Base-by-base conservation (phyloP, 352 stramenopile species). In the Globisporangium megalacanthum region DNA sequence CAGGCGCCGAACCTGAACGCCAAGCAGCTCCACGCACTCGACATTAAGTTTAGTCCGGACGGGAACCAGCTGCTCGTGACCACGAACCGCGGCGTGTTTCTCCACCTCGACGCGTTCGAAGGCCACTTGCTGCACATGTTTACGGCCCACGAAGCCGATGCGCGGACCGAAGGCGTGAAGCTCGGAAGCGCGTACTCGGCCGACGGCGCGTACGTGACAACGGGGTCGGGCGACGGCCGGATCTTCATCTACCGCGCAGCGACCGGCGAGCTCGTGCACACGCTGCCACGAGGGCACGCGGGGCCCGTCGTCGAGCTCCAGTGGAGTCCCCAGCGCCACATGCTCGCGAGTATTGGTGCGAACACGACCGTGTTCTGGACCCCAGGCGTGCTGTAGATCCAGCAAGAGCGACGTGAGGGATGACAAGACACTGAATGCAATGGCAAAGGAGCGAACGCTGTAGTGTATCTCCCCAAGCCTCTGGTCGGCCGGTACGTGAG, bases 21-120 rank as follows among this genome's bases (percentile, higher is more conserved):
- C 33, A 77, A 80, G 52, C 82, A 83, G 51, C 66, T 95, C 36
- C 83, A 94, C 50, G 83, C 83, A 25, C 64, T 88, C 11, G 75
- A 89, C 25, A 68, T 95, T 41, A 86, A 89, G 57, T 95, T 95
- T 47, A 95, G 85, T 67, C 81, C 85, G 2, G 85, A 95, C 56
- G 83, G 84, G 46, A 92, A 93, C 54, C 78, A 90, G 52, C 65
- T 95, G 29, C 77, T 95, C 14, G 76, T 95, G n/a, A 72, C 78
- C 8, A 93, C 85, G 20, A 92, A 92, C 58, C 78, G 80, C 8
- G 82, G 81, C 2, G 74, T 92, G 33, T 89, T 93, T 51, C 58
- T 95, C 39, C 85, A 92, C 36, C 66, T 95, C 4, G 85, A 95
- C 61, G 83, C 85, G 7, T 95, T 95, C 55, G 83, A 95, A 65